A percentile compares a stretch with the other conserved stretches of the same genome.
These are phyloP conservation scores for Arthrobotrys entomopaga DNA, from an alignment of 2,329 filamentous ascomycete genomes.

Conservation along the genomic window DNA sequence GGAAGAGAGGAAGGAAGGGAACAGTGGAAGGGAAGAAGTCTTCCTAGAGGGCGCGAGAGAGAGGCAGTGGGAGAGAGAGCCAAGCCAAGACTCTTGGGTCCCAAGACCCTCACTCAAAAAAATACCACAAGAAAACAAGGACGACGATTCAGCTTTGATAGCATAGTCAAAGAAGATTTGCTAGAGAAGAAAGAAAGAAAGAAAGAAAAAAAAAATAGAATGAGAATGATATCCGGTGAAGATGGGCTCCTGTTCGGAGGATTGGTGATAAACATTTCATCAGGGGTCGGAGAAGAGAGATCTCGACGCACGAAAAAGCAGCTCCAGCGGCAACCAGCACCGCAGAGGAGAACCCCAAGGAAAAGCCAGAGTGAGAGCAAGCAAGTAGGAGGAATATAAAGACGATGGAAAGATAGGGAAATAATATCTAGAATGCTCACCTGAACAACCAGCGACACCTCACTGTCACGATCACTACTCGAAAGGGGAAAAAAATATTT, in stretches of 20 bases:
- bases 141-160: conserved; percentile 18
- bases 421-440: conserved; percentile 1
- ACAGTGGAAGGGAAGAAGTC: too few relatives aligned
- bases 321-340: conserved; percentile 2
- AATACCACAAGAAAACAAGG: conserved; percentile 51
- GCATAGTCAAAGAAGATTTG: conserved; percentile 20
- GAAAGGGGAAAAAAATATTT: conserved; percentile 1
- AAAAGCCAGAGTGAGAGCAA: conserved; percentile 10
- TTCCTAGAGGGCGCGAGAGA: too few relatives aligned
- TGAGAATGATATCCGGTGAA: conserved; percentile 15
- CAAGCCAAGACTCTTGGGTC: conserved; percentile 55
- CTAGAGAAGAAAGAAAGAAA: conserved; percentile 17
- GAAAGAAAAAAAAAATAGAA: conserved; percentile 18
- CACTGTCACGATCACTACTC: too few relatives aligned
- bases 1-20: background rate
- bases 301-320: conserved; percentile 25
- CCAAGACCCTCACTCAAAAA: conserved; percentile 53
- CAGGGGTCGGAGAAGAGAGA: conserved; percentile 15
- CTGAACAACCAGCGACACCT: conserved; percentile 2
- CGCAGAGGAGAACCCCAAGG: conserved; percentile 4
- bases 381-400: background rate
- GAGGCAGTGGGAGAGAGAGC: conserved; percentile 12
- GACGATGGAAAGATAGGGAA: conserved; percentile 3
- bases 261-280: conserved; percentile 24
- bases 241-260: conserved; percentile 42